phyloP scores from a whole-genome alignment of 1,284 basidiomycete genomes.

The Ceratobasidium sp. region DNA sequence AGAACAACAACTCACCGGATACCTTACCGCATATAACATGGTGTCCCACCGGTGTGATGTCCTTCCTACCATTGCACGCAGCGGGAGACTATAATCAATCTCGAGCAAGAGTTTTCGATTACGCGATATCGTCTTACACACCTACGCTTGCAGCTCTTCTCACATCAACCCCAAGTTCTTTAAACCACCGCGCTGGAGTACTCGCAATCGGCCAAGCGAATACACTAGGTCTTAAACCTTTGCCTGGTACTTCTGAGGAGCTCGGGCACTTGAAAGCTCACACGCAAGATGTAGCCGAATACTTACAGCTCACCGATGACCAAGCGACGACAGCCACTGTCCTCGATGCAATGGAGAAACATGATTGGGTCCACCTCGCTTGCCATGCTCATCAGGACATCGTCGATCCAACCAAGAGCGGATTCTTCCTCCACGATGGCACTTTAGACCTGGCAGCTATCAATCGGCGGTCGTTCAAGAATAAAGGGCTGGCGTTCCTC shows the following conservation, averaged over 20 bases:
- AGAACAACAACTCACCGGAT: not conserved
- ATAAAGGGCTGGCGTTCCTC: constrained; percentile 10
- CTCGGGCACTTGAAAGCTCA: not conserved
- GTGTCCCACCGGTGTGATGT: constrained; percentile 43
- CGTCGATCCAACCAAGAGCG: not conserved
- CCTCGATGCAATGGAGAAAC: not conserved
- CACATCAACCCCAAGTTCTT: no score
- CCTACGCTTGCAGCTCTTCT: constrained; percentile 45
- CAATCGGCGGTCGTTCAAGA: not conserved
- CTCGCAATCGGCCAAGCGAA: constrained; percentile 13
- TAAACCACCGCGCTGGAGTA: not conserved
- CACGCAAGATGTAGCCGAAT: not conserved
- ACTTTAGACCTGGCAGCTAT: not conserved
- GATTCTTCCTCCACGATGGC: constrained; percentile 11
- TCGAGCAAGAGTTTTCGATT: constrained; percentile 40
- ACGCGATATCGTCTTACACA: constrained; percentile 47
- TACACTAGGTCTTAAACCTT: not conserved
- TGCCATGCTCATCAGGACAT: constrained; percentile 14
- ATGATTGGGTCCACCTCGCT: constrained; percentile 26
- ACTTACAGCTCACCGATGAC: not conserved
- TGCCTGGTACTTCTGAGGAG: not conserved
- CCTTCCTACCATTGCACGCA: constrained; percentile 48
- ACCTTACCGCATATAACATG: constrained; percentile 42
- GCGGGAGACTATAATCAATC: constrained; percentile 44
- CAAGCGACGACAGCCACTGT: constrained; percentile 1